Percentiles rank a stretch among this genome's conserved stretches.
phyloP scores from a whole-genome alignment of 106 monocot species.

The Platanthera guangdongensis region DNA sequence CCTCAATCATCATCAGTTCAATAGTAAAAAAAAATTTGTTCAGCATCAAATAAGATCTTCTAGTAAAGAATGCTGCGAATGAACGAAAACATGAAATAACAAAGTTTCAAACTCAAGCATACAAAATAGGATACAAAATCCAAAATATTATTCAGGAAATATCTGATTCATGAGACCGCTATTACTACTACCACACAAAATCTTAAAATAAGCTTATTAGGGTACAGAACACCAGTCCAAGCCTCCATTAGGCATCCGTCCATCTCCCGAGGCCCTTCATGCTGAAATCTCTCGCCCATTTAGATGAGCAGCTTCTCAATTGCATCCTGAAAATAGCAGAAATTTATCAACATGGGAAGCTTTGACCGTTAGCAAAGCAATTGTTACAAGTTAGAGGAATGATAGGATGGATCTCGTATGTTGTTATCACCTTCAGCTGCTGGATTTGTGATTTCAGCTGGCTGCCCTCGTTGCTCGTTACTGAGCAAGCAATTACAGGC shows the following conservation, averaged over 20 bases:
- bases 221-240: slow-evolving; percentile 5
- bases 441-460: slow-evolving; percentile 53
- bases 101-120: too few relatives aligned
- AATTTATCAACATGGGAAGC: neutral
- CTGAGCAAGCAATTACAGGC: slow-evolving; percentile 48
- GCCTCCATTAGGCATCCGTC: slow-evolving; percentile 1
- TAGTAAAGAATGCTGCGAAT: too few relatives aligned
- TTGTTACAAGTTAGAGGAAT: neutral
- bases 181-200: too few relatives aligned
- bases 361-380: neutral
- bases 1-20: too few relatives aligned
- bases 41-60: too few relatives aligned
- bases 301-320: slow-evolving; percentile 26
- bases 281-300: slow-evolving; percentile 8
- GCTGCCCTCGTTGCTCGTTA: slow-evolving; percentile 56
- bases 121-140: too few relatives aligned
- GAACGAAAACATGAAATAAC: too few relatives aligned
- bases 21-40: too few relatives aligned
- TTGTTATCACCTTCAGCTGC: slow-evolving; percentile 28
- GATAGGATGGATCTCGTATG: neutral
- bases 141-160: too few relatives aligned
- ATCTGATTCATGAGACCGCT: too few relatives aligned
- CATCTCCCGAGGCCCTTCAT: slow-evolving; percentile 14
- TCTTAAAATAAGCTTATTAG: too few relatives aligned
- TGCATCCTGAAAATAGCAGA: slow-evolving; percentile 12